These are phyloP conservation scores for Hebeloma cylindrosporum DNA, from an alignment of 768 basidiomycete species.

Conservation along the genomic window DNA sequence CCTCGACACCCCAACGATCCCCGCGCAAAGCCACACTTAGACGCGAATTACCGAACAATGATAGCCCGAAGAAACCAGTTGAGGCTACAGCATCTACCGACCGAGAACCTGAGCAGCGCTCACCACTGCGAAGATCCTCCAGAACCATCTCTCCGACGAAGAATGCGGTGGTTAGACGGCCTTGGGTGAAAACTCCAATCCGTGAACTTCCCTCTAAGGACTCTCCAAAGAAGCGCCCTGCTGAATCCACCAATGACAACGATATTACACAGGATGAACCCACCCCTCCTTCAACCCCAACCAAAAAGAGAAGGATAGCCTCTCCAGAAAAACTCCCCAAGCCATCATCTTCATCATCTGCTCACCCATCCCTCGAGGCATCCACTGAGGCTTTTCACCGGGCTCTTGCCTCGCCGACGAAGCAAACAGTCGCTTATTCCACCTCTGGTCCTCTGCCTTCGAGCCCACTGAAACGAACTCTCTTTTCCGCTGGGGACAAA, in stretches of 20 bases:
- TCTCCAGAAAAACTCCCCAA: constrained; percentile 14
- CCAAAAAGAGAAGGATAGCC: constrained; percentile 39
- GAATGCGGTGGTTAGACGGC: constrained; percentile 11
- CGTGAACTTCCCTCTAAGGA: constrained; percentile 38
- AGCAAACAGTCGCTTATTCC: background rate
- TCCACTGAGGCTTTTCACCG: background rate
- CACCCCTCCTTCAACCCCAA: constrained; percentile 40
- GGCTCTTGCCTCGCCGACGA: constrained; percentile 1
- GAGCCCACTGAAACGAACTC: constrained; percentile 9
- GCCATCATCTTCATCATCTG: background rate
- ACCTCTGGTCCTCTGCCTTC: background rate
- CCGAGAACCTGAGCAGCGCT: constrained; percentile 13
- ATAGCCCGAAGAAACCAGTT: background rate
- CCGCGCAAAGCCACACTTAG: constrained; percentile 10
- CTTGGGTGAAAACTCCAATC: constrained; percentile 16
- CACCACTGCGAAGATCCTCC: constrained; percentile 5
- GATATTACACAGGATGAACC: constrained; percentile 28
- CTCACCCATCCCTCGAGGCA: background rate
- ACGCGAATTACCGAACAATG: background rate
- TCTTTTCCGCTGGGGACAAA: background rate
- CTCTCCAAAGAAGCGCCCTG: constrained; percentile 38
- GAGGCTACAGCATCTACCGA: background rate
- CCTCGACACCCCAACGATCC: constrained; percentile 10
- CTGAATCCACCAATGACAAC: constrained; percentile 12
- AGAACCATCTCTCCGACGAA: constrained; percentile 18